Evolutionary conservation across 371 early-diverging fungal genomes (phyloP), one percentile per base, ranked within the genome.

Genomic region (Mortierella sp.): DNA sequence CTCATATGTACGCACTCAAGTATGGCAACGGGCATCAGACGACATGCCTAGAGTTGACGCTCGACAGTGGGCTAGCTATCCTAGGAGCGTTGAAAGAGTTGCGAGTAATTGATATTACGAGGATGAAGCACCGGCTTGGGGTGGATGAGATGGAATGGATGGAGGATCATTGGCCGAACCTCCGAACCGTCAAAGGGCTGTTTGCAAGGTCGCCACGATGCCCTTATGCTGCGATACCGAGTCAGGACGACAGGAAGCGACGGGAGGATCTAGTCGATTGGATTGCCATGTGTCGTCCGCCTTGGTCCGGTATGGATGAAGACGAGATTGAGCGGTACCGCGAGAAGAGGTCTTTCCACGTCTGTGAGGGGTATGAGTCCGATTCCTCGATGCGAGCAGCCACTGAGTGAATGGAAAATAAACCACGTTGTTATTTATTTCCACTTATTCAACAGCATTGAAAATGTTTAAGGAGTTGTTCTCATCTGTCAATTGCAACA

Each of bases 131-230:
- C 26, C 8, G n/a, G n/a, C 73, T 78, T 8, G 48, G 59, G 3
- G 53, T 24, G 4, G 26, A 2, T 1, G 78, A 77, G 14, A 21
- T 77, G 31, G 50, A 77, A 21, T 77, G 78, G 78, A 72, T 72
- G 72, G 31, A 34, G 21, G 43, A 73, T 4, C 28, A 61, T 28
- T 77, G 78, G 78, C 71, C 72, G 34, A 71, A 57, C 26, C 44
- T 70, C 8, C 43, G 59, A 1, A 55, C 44, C 44, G 61, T 69
- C 14, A 57, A 57, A 24, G 57, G 57, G 13, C 57, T 57, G 3
- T 57, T 57, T 57, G 26, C 57, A 57, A 57, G 14, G 13, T 13
- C 14, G 4, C 28, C 14, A 11, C 26, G 57, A 28, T 5, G 28
- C 28, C 57, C 57, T 14, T 57, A 57, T 14, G 57, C 57, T 8